Base-by-base conservation (phyloP, 2,329 filamentous ascomycete genomes). In the Lasiodiplodia sp. region DNA sequence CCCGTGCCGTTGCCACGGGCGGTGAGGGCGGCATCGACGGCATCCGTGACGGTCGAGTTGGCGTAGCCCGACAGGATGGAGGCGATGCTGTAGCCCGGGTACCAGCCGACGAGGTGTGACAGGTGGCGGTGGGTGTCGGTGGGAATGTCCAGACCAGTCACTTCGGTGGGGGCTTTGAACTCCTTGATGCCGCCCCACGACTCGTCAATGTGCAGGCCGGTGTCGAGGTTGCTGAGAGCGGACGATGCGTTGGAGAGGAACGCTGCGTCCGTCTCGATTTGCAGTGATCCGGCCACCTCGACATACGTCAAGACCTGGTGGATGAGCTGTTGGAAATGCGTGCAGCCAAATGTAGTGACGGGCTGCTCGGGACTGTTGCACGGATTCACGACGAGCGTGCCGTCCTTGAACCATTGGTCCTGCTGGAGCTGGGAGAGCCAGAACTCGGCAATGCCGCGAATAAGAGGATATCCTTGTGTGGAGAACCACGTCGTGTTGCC, bases 341-440 rank as follows among this genome's bases (percentile, higher is more conserved):
- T 77, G 71, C 86, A 87, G 8, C 80, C 85, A 66, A 87, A 87
- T 0, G 85, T 87, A 14, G 69, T 77, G 28, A 73, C 76, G 0
- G 86, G 86, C 49, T 86, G 85, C 73, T 89, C 86, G 1, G 87
- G 85, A n/a, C 84, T 86, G 67, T 85, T 87, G 75, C 86, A 89
- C 0, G 86, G 86, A 71, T 86, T 87, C 1, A 85, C 86, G 0
- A 88, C 86, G 2, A 87, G 79, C 0, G 82, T 83, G 10, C 81
- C 81, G 67, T 88, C 87, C 3, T 84, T 79, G 71, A 78, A 83
- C 74, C 82, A 86, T 0, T 68, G 66, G 71, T 88, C 87, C 4
- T 79, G 72, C 68, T 86, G 83, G 0, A 89, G 80, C 71, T 87
- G 83, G 6, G 81, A 83, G 3, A 88, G 77, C 85, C 86, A 88